Conservation (phyloP, 129 eudicot species). For the Pseudognaphalium luteoalbum region DNA sequence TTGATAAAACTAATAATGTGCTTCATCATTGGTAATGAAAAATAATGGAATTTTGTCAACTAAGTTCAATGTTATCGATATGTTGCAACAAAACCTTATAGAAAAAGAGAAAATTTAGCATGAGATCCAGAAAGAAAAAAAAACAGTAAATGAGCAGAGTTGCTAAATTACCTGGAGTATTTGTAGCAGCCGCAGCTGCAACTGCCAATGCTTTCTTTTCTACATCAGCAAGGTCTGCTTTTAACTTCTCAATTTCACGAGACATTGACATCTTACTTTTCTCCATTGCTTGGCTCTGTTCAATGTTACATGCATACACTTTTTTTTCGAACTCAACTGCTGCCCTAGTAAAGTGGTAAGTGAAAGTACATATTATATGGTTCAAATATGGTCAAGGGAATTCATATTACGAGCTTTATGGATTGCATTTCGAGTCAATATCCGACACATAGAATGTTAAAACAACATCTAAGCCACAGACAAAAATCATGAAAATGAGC, state of each 20-base stretch:
- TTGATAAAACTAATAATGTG: neutral
- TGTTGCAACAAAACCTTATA: neutral
- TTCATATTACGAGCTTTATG: neutral
- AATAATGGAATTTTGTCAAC: neutral
- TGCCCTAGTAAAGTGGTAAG: slow-evolving; percentile 41
- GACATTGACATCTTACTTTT: slow-evolving; percentile 57
- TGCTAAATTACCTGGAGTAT: slow-evolving; percentile 48
- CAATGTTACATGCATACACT: slow-evolving; percentile 45
- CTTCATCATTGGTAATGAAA: neutral
- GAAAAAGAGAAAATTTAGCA: slow-evolving; percentile 6
- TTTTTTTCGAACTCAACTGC: slow-evolving; percentile 78
- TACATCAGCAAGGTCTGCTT: slow-evolving; percentile 68
- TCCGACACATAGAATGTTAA: neutral
- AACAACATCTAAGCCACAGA: neutral
- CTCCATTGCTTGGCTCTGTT: slow-evolving; percentile 66
- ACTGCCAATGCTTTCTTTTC: slow-evolving; percentile 75
- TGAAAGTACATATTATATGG: neutral
- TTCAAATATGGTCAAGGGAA: neutral
- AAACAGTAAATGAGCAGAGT: neutral
- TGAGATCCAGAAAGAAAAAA: neutral
- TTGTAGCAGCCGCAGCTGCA: slow-evolving; percentile 65
- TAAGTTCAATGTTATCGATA: neutral
- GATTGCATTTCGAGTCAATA: slow-evolving; percentile 1
- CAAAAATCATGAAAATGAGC: neutral
- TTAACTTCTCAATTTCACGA: slow-evolving; percentile 62